A percentile compares a stretch with the other conserved stretches of the same genome.
phyloP scores from a whole-genome alignment of 169 alveolate species.

The Cystoisospora suis region DNA sequence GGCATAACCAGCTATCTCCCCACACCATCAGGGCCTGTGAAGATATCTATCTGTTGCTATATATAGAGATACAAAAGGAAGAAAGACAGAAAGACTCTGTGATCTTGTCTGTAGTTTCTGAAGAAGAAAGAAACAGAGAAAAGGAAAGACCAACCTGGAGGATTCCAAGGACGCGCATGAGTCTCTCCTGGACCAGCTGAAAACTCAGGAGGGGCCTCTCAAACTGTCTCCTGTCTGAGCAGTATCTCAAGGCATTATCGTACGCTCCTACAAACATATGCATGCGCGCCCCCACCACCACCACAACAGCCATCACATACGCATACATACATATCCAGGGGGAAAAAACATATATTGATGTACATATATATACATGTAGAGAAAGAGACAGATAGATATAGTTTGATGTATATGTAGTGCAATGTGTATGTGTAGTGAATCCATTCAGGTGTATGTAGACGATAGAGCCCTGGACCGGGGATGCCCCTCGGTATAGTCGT shows the following conservation, averaged over 20 bases:
- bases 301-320: not conserved
- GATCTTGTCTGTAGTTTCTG: not conserved
- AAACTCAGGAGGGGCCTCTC: conserved; percentile 77
- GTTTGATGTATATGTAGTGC: not conserved
- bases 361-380: not conserved
- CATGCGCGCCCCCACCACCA: not conserved
- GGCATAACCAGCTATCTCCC: too few species aligned
- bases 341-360: not conserved
- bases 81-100: too few species aligned
- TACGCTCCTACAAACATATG: conserved; percentile 74
- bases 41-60: too few species aligned
- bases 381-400: not conserved
- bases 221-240: conserved; percentile 76
- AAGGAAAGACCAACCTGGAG: conserved; percentile 44
- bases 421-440: not conserved
- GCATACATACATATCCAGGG: not conserved
- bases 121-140: not conserved
- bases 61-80: not conserved
- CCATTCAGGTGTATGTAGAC: not conserved
- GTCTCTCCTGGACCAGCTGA: conserved; percentile 81
- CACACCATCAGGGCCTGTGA: too few species aligned
- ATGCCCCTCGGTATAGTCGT: not conserved
- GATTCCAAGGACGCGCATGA: conserved; percentile 76
- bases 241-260: conserved; percentile 74
- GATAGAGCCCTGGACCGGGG: not conserved